Evolutionary conservation across 2,329 filamentous ascomycete species (phyloP), one percentile per base, ranked within the genome.

Genomic region (Xylariales sp.): DNA sequence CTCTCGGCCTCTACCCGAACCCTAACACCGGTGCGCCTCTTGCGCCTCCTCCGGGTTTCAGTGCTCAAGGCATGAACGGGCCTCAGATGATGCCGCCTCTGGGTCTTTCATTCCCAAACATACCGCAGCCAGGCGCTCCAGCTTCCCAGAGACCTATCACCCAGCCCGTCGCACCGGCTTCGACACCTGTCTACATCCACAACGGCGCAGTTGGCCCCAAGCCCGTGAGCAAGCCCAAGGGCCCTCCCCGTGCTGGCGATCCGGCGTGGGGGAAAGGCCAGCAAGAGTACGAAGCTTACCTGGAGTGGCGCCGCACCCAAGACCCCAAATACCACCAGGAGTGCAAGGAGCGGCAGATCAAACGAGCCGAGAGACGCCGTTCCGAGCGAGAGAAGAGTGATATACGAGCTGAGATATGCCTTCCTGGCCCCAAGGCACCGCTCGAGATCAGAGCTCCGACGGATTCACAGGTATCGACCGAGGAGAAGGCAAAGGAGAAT

Each of bases 151-250:
- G n/a, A n/a, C n/a, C n/a, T n/a, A n/a, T n/a, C n/a, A n/a, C n/a
- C n/a, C n/a, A n/a, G n/a, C n/a, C n/a, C n/a, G n/a, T n/a, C n/a
- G n/a, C n/a, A n/a, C n/a, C n/a, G n/a, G n/a, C n/a, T n/a, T n/a
- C n/a, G n/a, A n/a, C n/a, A n/a, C n/a, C n/a, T 9, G 43, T 41
- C 6, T 44, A 47, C 37, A 46, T 48, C 18, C 52, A 55, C 21
- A 36, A 43, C 5, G 16, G 27, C 14, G 14, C 24, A 16, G 56
- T 57, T 36, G 57, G 58, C 5, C 58, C 58, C 3, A 60, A 58
- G 50, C 58, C 58, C 1, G 57, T 60, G 0, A 48, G 46, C 11
- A 61, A 61, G 41, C 58, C 58, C 2, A 52, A 49, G 28, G 49
- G 49, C 5, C 51, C 53, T 2, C 45, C 48, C 31, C 43, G 46